Base-by-base conservation (phyloP, 2,329 filamentous ascomycete genomes). In the Exophiala alcalophila region DNA sequence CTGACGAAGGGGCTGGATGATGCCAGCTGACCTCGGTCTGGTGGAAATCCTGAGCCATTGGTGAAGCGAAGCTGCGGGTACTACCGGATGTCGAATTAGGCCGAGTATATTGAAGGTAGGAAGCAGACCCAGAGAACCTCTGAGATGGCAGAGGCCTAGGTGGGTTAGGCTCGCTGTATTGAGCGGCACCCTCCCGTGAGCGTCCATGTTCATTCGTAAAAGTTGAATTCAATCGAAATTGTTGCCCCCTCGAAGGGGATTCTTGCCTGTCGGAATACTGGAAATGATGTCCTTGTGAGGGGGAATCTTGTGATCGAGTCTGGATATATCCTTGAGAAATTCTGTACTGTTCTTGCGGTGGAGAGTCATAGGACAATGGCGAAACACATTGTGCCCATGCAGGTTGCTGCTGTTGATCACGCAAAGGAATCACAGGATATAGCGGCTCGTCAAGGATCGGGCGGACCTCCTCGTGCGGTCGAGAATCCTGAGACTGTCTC, bases 1-100 rank as follows among this genome's bases (percentile, higher is more conserved):
- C 64, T 40, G 50, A 49, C 6, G 46, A 31, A 4, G 50, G 50
- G 7, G 41, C 30, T 15, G 45, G 42, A 27, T 35, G 32, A 14
- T 31, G 15, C 25, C 33, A 25, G 5, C 48, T 38, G 4, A 40
- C 5, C n/a, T 39, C 6, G 12, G 15, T 12, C 15, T 49, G 46
- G 40, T 52, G 48, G 9, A 52, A 28, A 10, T 52, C 40, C 15
- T 49, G 42, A 4, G 47, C 44, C 5, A 44, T 27, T 8, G 50
- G 47, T 5, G 44, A 40, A 14, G 28, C 36, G 26, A 44, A 39
- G 15, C 42, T 43, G 36, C 26, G 32, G n/a, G 35, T 28, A 25
- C 48, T 49, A 23, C 20, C 29, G 4, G 45, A 35, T 18, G 29
- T 36, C 12, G 46, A 48, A 9, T 34, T 21, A 25, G 39, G 32